These are phyloP conservation scores for Eucalyptus cladocalyx DNA, from an alignment of 345 rosid species.

Conservation along the genomic window DNA sequence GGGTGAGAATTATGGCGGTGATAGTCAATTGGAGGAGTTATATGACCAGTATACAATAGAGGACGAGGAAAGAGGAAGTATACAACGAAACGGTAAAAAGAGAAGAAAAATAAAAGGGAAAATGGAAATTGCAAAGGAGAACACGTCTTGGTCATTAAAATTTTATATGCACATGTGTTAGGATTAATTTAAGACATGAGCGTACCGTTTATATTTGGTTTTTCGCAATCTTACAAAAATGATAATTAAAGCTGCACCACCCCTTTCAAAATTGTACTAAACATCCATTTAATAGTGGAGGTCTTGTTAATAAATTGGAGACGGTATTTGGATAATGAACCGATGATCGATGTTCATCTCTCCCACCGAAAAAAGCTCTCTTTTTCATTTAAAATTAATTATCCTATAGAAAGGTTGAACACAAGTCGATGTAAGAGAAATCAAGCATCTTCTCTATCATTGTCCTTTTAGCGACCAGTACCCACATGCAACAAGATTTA, in stretches of 20 bases:
- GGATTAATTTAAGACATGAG: background rate
- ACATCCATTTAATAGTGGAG: background rate
- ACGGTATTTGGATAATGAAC: background rate
- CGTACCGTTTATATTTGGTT: background rate
- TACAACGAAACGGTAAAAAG: background rate
- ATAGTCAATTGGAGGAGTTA: background rate
- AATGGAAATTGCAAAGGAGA: background rate
- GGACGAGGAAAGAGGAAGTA: background rate
- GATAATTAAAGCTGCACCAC: no score
- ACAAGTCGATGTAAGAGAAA: background rate
- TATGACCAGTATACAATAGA: background rate
- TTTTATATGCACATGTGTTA: background rate
- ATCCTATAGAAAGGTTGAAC: background rate
- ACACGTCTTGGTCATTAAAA: background rate
- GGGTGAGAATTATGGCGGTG: background rate
- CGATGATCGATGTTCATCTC: background rate
- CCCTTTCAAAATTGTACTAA: background rate
- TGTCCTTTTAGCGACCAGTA: background rate
- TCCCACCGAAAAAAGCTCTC: background rate
- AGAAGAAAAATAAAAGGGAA: background rate
- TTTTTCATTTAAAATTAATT: background rate
- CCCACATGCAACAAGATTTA: background rate
- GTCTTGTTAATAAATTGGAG: background rate
- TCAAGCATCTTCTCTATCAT: background rate
- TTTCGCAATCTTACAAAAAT: background rate